Evolutionary conservation across 768 basidiomycete genomes (phyloP), one percentile per base, ranked within the genome.

Genomic region (Lentinula edodes): DNA sequence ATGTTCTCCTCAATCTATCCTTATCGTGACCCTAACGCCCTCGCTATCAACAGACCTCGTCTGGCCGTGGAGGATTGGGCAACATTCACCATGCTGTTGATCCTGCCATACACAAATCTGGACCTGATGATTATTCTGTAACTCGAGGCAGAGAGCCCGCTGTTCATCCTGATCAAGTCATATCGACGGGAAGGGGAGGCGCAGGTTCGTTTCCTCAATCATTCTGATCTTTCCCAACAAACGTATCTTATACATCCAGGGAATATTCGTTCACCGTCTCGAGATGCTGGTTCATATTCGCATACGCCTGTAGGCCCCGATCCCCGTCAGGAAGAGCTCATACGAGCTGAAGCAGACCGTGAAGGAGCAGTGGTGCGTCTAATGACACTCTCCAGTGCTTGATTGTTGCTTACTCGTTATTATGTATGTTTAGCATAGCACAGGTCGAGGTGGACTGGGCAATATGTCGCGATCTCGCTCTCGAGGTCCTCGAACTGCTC

Each of bases 251-350:
- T n/a, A 65, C 64, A 42, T 13, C 6, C 65, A 84, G 75, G 61
- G 8, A 95, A 95, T 78, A 86, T 95, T 55, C 86, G 90, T 61
- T 89, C 91, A 1, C 87, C 86, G 0, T 91, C 90, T 23, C 83
- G 86, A 39, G 87, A 85, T 57, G 67, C 71, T 1, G 64, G 66
- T 41, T 67, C 70, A 6, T 66, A 66, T 16, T 61, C 70, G 13
- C 73, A 72, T 52, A 66, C 74, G 1, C 45, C 67, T 1, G 45
- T 58, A 13, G 7, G 32, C 8, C 57, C 41, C 28, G 45, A 58
- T 35, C 41, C 57, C 5, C 54, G 38, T 9, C 38, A 56, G 28
- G 32, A 56, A 43, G 54, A 43, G 20, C 36, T 56, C 6, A 36
- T 56, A 16, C n/a, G 54, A 56, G 54, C 36, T 38, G 70, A 68